Evolutionary conservation across 176 grass and related monocot species (phyloP).

Genomic region (Tuctoria greenei): DNA sequence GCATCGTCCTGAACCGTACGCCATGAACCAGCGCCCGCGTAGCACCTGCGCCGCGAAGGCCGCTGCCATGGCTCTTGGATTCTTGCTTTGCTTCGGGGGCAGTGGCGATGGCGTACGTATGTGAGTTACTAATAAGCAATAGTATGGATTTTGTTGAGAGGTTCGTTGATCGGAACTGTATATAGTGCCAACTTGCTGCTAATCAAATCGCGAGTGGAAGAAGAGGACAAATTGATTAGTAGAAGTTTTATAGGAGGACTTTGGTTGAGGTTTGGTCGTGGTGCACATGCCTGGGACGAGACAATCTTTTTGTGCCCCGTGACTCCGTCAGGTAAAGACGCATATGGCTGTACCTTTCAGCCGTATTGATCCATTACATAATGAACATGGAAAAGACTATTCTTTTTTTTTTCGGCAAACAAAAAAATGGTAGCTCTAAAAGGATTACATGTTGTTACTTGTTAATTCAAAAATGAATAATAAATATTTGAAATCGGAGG

Average conservation of each 20-base stretch:
- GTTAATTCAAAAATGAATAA: too few relatives aligned
- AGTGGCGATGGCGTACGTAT: too few relatives aligned
- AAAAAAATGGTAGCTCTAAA: too few relatives aligned
- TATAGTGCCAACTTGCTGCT: background rate
- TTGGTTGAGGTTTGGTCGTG: background rate
- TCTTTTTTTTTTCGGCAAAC: too few relatives aligned
- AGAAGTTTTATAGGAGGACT: background rate
- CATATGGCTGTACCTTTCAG: background rate
- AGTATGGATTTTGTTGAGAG: too few relatives aligned
- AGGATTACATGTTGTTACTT: too few relatives aligned
- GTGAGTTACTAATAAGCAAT: too few relatives aligned
- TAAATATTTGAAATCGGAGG: too few relatives aligned
- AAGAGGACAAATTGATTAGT: background rate
- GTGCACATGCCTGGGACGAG: background rate
- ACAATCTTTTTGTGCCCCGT: background rate
- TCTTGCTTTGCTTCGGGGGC: too few relatives aligned
- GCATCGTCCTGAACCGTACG: conserved; percentile 42
- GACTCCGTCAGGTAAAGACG: background rate
- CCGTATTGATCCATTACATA: background rate
- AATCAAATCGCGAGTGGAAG: background rate
- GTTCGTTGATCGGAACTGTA: background rate
- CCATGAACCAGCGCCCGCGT: conserved; percentile 44
- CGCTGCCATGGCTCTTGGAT: background rate
- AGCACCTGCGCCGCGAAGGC: conserved; percentile 20
- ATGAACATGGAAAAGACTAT: background rate